Evolutionary conservation across 2,329 filamentous ascomycete species (phyloP).

Genomic region (Aspergillus sp.): DNA sequence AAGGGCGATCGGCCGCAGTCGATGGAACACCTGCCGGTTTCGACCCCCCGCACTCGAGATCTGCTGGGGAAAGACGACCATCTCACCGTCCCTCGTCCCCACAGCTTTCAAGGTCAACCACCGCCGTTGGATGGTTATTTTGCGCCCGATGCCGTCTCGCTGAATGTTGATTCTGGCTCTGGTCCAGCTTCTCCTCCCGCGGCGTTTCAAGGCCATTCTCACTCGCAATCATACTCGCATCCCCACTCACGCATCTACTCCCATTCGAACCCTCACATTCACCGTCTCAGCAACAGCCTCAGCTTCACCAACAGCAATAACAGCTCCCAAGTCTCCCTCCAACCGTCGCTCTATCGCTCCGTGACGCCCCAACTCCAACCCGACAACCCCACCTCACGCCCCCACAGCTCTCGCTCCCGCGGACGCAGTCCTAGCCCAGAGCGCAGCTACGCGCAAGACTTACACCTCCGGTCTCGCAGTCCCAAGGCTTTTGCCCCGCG

Average conservation of each 20-base stretch:
- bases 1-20: not conserved
- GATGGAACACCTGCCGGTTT: not conserved
- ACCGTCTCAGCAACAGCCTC: not conserved
- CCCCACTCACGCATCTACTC: not conserved
- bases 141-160: constrained; percentile 17
- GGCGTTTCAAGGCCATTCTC: not conserved
- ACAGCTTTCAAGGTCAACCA: constrained; percentile 8
- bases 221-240: not conserved
- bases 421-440: constrained; percentile 17
- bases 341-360: not conserved
- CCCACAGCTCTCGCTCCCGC: not conserved
- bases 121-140: constrained; percentile 22
- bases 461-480: constrained; percentile 39
- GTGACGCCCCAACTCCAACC: not conserved
- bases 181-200: not conserved
- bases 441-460: constrained; percentile 29
- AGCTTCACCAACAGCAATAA: not conserved
- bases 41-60: not conserved
- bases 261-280: not conserved
- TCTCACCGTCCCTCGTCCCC: constrained; percentile 3
- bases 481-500: constrained; percentile 29
- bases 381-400: not conserved
- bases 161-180: not conserved
- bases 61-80: not conserved
- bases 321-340: not conserved